Conservation (phyloP, 257 asterid species). For the Striga asiatica region DNA sequence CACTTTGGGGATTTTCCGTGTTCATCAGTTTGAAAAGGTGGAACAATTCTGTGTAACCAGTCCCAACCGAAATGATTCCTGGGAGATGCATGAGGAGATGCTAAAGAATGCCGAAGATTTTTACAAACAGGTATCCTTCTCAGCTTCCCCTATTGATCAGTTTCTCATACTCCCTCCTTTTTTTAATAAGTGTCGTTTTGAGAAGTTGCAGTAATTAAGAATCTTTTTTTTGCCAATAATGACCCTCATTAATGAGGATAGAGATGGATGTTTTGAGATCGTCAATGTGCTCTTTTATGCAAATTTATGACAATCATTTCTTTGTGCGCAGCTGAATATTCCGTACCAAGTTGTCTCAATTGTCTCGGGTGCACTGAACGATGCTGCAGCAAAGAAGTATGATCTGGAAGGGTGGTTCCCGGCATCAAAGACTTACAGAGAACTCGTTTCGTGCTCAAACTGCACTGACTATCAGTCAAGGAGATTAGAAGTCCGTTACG, state of each 20-base stretch:
- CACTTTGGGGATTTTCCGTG: constrained; percentile 87
- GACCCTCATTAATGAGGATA: no score
- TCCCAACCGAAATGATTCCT: constrained; percentile 71
- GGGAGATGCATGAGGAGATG: constrained; percentile 99
- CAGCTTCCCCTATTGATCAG: not conserved
- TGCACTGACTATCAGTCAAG: constrained; percentile 89
- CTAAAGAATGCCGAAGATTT: constrained; percentile 79
- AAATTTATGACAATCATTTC: not conserved
- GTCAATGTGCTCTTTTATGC: no score
- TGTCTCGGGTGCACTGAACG: constrained; percentile 90
- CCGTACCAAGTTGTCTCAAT: constrained; percentile 70
- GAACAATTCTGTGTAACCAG: constrained; percentile 85
- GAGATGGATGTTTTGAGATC: no score
- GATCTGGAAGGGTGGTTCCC: constrained; percentile 98
- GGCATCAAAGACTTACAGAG: constrained; percentile 68
- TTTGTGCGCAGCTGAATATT: constrained; percentile 31
- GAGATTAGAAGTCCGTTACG: constrained; percentile 73
- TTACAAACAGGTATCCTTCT: constrained; percentile 34
- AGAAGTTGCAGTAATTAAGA: no score
- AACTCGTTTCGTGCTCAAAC: constrained; percentile 93
- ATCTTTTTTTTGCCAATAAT: no score
- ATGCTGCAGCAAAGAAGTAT: constrained; percentile 94
- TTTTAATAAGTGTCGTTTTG: no score
- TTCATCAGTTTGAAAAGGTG: constrained; percentile 88
- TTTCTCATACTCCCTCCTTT: not conserved